These are phyloP conservation scores for Scleroderma citrinum DNA, from an alignment of 768 basidiomycete species.

Conservation along the genomic window DNA sequence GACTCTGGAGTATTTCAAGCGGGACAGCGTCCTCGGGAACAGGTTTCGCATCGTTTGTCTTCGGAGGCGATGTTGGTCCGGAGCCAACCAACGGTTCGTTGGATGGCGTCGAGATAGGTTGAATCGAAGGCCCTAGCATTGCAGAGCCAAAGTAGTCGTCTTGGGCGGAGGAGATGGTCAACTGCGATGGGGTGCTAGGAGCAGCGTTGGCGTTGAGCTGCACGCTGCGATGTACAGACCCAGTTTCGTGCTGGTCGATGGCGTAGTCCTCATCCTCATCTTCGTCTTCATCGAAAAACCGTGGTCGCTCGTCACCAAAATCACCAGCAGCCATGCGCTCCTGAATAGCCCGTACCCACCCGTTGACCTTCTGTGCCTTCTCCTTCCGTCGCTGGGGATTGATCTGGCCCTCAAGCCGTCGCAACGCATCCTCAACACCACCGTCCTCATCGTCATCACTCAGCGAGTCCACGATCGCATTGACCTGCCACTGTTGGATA, in stretches of 20 bases:
- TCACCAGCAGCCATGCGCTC: conserved; percentile 60
- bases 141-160: conserved; percentile 22
- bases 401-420: conserved; percentile 80
- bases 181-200: conserved; percentile 15
- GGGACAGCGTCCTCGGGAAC: conserved; percentile 59
- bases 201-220: conserved; percentile 5
- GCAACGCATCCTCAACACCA: conserved; percentile 77
- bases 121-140: conserved; percentile 11
- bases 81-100: conserved; percentile 1
- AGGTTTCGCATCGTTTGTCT: conserved; percentile 40
- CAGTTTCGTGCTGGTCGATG: conserved; percentile 30
- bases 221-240: conserved; percentile 12
- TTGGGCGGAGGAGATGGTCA: conserved; percentile 14
- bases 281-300: conserved; percentile 42
- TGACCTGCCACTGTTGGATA: conserved; percentile 81
- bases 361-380: conserved; percentile 72
- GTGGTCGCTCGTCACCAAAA: conserved; percentile 56
- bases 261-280: conserved; percentile 30
- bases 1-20: conserved; percentile 57
- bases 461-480: conserved; percentile 67
- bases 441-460: conserved; percentile 72
- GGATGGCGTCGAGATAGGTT: conserved; percentile 11
- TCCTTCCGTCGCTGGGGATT: conserved; percentile 65
- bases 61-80: conserved; percentile 24
- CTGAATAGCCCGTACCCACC: conserved; percentile 72